Base-by-base conservation (phyloP, 192 early-diverging fungal genomes). In the Funneliformis geosporum region DNA sequence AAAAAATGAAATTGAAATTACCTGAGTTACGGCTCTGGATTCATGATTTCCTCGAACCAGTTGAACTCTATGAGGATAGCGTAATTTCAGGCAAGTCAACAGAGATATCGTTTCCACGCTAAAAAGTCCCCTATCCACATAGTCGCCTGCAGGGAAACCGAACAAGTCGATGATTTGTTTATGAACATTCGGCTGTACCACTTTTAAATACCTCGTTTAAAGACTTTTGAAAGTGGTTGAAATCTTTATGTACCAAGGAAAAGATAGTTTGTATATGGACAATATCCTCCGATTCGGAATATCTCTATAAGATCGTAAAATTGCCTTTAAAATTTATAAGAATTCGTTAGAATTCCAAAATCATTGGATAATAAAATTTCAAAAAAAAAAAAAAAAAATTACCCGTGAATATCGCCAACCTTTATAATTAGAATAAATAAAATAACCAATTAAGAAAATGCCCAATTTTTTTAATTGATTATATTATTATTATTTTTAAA, bases 21-120 rank as follows among this genome's bases (percentile, higher is more conserved):
- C 94, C 82, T 94, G 92, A 21, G 97, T 99, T 12, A 99, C 95
- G 18, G 94, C 94, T 64, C 97, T 85, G 23, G 93, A 94, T 84
- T 99, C 97, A 76, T 99, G 97, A 84, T 99, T 99, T 16, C 97
- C 97, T 18, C 97, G 87, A 42, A 99, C 88, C 33, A 99, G 85
- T 60, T 94, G 93, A 18, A 99, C 91, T 70, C 97, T 84, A n/a
- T 90, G 85, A 2, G 97, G 97, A 83, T 95, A 96, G 47, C 96
- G 84, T 59, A 99, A 83, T 78, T 99, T 99, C 2, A 98, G 82
- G 79, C 95, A 95, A 1, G 91, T 90, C 76, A 99, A 86, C 8
- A 99, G 85, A 10, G 94, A 90, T 46, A 99, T 98, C 23, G 96
- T 98, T 81, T 99, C 96, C 12, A 98, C 92, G 64, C 92, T 94